phyloP scores from a whole-genome alignment of 2,329 filamentous ascomycete genomes.

The Monosporascus sp. region DNA sequence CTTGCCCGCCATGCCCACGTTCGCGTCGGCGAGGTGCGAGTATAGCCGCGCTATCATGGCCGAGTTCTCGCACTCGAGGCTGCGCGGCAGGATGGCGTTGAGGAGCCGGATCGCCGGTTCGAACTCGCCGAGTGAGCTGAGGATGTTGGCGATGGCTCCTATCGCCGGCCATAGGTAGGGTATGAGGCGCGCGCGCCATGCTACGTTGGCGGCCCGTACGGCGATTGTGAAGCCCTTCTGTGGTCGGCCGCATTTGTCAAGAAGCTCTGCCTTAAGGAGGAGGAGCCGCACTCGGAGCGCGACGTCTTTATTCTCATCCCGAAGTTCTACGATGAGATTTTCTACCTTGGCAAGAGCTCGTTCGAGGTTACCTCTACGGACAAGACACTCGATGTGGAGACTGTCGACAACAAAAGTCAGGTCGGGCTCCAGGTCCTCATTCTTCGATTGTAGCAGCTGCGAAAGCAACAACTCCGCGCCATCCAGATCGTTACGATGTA shows the following conservation, averaged over 20 bases:
- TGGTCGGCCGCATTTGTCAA: slow-evolving; percentile 62
- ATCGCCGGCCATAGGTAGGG: slow-evolving; percentile 69
- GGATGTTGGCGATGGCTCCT: slow-evolving; percentile 60
- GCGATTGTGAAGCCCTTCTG: slow-evolving; percentile 73
- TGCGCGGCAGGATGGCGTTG: slow-evolving; percentile 66
- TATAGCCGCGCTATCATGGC: slow-evolving; percentile 63
- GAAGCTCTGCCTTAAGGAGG: slow-evolving; percentile 66
- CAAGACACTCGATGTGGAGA: slow-evolving; percentile 48
- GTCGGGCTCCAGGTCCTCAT: slow-evolving; percentile 48
- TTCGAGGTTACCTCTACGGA: slow-evolving; percentile 42
- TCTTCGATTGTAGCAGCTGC: slow-evolving; percentile 47
- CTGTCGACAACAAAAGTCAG: slow-evolving; percentile 46
- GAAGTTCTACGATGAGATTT: slow-evolving; percentile 34
- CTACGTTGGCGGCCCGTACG: slow-evolving; percentile 69
- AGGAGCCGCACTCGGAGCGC: slow-evolving; percentile 67
- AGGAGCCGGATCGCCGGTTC: slow-evolving; percentile 61
- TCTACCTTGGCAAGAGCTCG: slow-evolving; percentile 46
- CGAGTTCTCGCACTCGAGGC: slow-evolving; percentile 65
- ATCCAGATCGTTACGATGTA: slow-evolving; percentile 52
- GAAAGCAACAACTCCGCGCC: slow-evolving; percentile 46
- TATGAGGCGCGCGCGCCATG: slow-evolving; percentile 64
- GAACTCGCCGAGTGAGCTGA: slow-evolving; percentile 68
- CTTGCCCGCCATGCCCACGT: slow-evolving; percentile 69
- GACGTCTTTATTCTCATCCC: slow-evolving; percentile 48
- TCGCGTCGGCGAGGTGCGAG: slow-evolving; percentile 66